A percentile compares a stretch with the other conserved stretches of the same genome.
Conservation (phyloP, 169 alveolate species). For the Cryptosporidium sp. region DNA sequence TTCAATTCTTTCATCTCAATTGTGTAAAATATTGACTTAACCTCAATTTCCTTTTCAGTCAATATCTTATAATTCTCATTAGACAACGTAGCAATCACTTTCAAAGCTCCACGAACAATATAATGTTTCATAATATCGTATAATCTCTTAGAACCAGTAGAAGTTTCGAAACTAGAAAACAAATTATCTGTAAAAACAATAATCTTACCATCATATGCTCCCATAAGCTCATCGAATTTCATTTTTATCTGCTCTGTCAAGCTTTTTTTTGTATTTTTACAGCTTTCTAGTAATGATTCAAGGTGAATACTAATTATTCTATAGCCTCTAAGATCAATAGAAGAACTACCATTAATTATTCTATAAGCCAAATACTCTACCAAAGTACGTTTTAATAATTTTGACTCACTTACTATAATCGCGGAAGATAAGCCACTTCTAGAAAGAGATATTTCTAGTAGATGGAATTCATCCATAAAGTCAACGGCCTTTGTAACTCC, state of each 20-base stretch:
- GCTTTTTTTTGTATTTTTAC: neutral
- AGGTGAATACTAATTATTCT: conserved; percentile 10
- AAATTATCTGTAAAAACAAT: conserved; percentile 22
- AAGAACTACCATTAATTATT: conserved; percentile 12
- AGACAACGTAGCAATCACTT: conserved; percentile 13
- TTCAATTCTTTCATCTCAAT: conserved; percentile 3
- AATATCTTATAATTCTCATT: neutral
- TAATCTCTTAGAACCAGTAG: conserved; percentile 3
- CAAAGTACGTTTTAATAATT: neutral
- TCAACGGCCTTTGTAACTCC: conserved; percentile 3
- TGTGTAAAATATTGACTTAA: neutral
- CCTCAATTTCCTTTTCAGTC: neutral
- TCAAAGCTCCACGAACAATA: neutral
- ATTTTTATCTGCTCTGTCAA: neutral
- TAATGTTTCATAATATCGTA: conserved; percentile 2
- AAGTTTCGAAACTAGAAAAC: neutral
- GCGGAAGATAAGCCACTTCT: conserved; percentile 21
- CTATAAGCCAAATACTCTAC: conserved; percentile 13
- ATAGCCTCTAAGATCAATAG: conserved; percentile 13
- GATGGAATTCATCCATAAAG: conserved; percentile 7
- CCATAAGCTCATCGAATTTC: neutral
- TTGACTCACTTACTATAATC: conserved; percentile 24
- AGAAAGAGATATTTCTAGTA: conserved; percentile 33
- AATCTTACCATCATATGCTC: conserved; percentile 14
- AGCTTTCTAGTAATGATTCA: neutral